Conservation (phyloP, 257 asterid genomes). For the Eustoma russellianum region DNA sequence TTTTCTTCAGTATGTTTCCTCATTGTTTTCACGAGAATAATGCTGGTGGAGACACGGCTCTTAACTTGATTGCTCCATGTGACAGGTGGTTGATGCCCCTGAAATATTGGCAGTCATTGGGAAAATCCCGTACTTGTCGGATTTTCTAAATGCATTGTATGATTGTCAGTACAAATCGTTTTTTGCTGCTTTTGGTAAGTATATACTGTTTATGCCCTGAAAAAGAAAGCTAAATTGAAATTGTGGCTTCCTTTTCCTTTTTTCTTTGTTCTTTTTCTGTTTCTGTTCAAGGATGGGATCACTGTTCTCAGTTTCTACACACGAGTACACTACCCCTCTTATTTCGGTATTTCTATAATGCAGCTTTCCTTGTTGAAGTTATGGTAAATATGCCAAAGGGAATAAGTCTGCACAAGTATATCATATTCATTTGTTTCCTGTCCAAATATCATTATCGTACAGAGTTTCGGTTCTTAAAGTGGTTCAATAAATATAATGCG, state of each 20-base stretch:
- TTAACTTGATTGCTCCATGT: slow-evolving; percentile 13
- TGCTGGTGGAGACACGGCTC: slow-evolving; percentile 2
- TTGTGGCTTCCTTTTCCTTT: too few species aligned
- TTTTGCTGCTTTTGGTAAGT: slow-evolving; percentile 78
- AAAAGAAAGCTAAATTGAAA: too few species aligned
- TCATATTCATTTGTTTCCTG: background rate
- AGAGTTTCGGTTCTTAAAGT: background rate
- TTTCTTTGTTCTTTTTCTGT: too few species aligned
- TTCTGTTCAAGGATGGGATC: too few species aligned
- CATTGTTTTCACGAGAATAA: too few species aligned
- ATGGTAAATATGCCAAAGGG: too few species aligned
- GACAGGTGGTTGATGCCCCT: slow-evolving; percentile 93
- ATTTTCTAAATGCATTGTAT: slow-evolving; percentile 67
- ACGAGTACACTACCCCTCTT: too few species aligned
- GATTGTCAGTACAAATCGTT: slow-evolving; percentile 80
- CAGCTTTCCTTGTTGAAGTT: too few species aligned
- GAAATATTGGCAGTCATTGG: slow-evolving; percentile 85
- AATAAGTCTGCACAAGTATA: slow-evolving; percentile 45
- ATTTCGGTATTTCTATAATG: too few species aligned
- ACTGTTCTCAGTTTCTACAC: too few species aligned
- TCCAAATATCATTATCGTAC: background rate
- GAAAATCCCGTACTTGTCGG: slow-evolving; percentile 63
- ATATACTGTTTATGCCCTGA: background rate
- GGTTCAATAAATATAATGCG: background rate
- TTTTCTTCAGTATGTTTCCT: background rate